phyloP scores from a whole-genome alignment of 2,329 filamentous ascomycete genomes.

The Talaromyces marneffei region DNA sequence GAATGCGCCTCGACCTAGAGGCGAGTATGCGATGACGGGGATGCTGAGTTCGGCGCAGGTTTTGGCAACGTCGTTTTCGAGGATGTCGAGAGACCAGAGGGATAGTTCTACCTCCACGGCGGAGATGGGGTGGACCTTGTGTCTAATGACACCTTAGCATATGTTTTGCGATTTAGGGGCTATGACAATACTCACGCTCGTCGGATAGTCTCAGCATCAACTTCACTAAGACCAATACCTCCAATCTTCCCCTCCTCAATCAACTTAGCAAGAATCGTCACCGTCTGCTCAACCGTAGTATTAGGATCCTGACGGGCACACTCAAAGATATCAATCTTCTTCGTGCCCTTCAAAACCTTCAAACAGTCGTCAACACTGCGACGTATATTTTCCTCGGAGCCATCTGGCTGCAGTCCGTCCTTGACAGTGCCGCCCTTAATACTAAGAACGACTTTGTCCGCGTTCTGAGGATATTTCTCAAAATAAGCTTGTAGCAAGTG shows the following conservation, averaged over 20 bases:
- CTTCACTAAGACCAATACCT: conserved; percentile 40
- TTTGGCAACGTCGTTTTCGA: conserved; percentile 53
- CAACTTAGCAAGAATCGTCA: conserved; percentile 34
- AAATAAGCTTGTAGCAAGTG: conserved; percentile 59
- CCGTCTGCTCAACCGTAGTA: conserved; percentile 45
- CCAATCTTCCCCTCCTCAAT: conserved; percentile 42
- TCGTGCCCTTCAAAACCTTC: conserved; percentile 34
- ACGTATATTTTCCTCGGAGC: conserved; percentile 50
- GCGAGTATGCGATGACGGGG: conserved; percentile 56
- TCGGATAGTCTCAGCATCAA: conserved; percentile 42
- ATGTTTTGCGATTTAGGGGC: not conserved
- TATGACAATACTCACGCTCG: conserved; percentile 27
- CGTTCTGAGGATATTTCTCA: conserved; percentile 57
- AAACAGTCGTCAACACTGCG: conserved; percentile 56
- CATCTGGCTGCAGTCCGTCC: conserved; percentile 36
- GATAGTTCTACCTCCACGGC: conserved; percentile 58
- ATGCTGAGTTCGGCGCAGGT: conserved; percentile 54
- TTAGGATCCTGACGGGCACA: conserved; percentile 53
- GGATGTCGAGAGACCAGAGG: conserved; percentile 52
- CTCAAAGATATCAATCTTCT: conserved; percentile 56
- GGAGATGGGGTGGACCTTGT: conserved; percentile 47
- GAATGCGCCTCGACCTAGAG: conserved; percentile 54
- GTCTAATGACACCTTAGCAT: not conserved
- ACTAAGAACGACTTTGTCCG: conserved; percentile 55
- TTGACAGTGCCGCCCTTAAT: conserved; percentile 54